Base-by-base conservation (phyloP, 2,329 filamentous ascomycete species). In the Colletotrichum sansevieriae region DNA sequence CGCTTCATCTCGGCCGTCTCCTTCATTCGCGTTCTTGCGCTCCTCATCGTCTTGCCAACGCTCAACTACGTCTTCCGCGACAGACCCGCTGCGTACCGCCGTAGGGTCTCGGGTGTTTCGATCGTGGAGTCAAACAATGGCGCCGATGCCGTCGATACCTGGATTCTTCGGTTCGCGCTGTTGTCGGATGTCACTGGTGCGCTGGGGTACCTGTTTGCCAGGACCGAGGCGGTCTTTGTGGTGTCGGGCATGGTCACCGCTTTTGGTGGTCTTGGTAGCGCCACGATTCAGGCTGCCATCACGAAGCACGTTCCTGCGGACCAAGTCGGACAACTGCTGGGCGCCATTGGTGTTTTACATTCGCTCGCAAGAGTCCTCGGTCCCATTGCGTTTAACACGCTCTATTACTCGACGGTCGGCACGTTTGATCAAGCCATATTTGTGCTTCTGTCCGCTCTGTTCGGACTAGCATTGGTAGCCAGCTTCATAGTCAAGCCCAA, bases 221-320 rank as follows among this genome's bases (percentile, higher is more conserved):
- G 87, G 1, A 86, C 83, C 1, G 86, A 89, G 3, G 79, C 83
- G 0, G 72, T 92, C 0, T 96, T 98, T 78, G 86, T 93, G 3
- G 71, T 89, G 0, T 91, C 90, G 18, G 95, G 93, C 55, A 83
- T 93, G 51, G 74, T 95, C 18, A 91, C 93, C 1, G 87, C 93
- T 0, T 81, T 97, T 44, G 95, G 95, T 25, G 95, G 95, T 1
- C 90, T 98, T 52, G 95, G 92, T 0, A 91, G 91, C 41, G 95
- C 96, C 1, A 96, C 93, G 0, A 84, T 97, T 57, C 94, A 97
- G 75, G 91, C 92, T 1, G 88, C 92, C 0, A 83, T 98, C 58
- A 98, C 94, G 20, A 98, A 98, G 77, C 96, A 98, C 78, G 91
- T 98, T 0, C 93, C 95, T 0, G 85, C 90, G 0, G 92, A 96